Base-by-base conservation (phyloP, 805 yeast species). In the Kazachstania psychrophila region DNA sequence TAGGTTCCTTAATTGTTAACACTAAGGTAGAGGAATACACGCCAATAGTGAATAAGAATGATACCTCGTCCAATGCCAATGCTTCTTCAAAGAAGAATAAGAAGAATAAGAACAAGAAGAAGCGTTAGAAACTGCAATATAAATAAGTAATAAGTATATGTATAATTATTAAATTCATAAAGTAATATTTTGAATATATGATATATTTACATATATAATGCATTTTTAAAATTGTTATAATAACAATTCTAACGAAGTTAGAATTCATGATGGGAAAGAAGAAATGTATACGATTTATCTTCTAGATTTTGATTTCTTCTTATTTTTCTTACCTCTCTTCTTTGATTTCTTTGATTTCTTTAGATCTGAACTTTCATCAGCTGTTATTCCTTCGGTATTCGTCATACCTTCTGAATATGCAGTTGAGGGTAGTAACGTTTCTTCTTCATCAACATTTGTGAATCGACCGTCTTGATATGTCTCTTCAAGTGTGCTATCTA, bases 1-100 rank as follows among this genome's bases (percentile, higher is more conserved):
- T 56, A 33, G 43, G 51, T 15, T 46, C 51, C 14, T 33, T 58
- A 27, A 33, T 56, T 37, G 56, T 50, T 11, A 57, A 56, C 33
- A 41, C 53, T 6, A 51, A 51, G 19, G 54, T 57, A 3, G 39
- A 48, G 25, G 54, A 55, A 36, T 46, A 47, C 38, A 42, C 41
- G 2, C 51, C 51, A 34, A 37, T 35, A 39, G 31, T 16, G 38
- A 32, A 23, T 38, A 36, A 44, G 24, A 32, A 37, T 10, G 25
- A 42, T 8, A 42, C 39, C 17, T 17, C 32, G 13, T 31, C 24
- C 8, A 17, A 19, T 14, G 24, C 8, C 2, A 33, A 45, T 43
- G 38, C 35, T 16, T 24, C 39, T 5, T 52, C 57, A 36, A 48
- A 42, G 36, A 46, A 47, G 37, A 53, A 50, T 32, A 57, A 49